Evolutionary conservation across 768 basidiomycete species (phyloP).

Genomic region (Mycena capillaripes): DNA sequence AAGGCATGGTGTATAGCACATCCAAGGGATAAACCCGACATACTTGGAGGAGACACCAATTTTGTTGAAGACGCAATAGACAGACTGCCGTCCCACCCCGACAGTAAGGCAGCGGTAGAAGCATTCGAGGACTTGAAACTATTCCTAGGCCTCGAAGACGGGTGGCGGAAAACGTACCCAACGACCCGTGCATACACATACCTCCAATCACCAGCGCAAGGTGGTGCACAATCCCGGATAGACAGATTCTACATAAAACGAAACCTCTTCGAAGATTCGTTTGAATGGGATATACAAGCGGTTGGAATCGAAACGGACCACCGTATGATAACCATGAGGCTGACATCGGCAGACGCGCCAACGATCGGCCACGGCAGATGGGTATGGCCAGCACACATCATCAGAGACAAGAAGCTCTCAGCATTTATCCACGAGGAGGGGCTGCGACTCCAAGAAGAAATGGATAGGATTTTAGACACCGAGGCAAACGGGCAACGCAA

Average conservation of each 20-base stretch:
- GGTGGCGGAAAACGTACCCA: neutral
- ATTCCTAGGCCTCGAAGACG: neutral
- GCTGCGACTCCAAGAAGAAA: too few species aligned
- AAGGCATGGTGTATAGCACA: constrained; percentile 11
- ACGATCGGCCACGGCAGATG: too few species aligned
- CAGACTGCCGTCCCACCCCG: neutral
- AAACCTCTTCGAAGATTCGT: neutral
- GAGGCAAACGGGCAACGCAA: too few species aligned
- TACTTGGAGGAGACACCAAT: neutral
- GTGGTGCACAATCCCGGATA: neutral
- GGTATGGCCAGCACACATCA: too few species aligned
- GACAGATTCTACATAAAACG: neutral
- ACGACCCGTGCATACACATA: neutral
- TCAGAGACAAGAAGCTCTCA: too few species aligned
- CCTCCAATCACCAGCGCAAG: neutral
- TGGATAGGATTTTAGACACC: too few species aligned
- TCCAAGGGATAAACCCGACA: neutral
- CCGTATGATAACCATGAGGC: constrained; percentile 40
- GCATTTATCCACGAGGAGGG: too few species aligned
- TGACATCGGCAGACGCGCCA: constrained; percentile 40
- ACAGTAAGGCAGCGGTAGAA: neutral
- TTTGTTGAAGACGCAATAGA: neutral
- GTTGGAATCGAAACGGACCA: constrained; percentile 48
- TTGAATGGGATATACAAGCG: constrained; percentile 1
- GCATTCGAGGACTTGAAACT: neutral